Evolutionary conservation across 1,284 basidiomycete species (phyloP), one percentile per base, ranked within the genome.

Genomic region (Volvariella surrecta): DNA sequence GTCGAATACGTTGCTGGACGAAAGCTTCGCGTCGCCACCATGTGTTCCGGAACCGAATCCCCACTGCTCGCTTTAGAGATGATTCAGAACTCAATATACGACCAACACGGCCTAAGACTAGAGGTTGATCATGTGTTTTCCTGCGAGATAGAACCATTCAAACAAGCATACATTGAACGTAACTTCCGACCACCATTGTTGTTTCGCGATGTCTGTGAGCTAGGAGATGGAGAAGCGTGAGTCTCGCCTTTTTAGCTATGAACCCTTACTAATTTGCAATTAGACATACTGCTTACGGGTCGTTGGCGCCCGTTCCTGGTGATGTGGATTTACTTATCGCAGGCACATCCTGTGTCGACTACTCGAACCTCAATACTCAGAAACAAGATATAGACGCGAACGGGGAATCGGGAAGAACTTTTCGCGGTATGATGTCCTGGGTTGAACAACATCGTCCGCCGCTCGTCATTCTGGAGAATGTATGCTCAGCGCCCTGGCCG

Each of bases 111-210:
- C 1, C 56, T 85, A 34, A 67, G 74, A 1, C 66, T 96, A 40
- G 74, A 83, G 28, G 70, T 93, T 48, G 83, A 95, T 54, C 94
- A 97, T 62, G 90, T 96, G 42, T 97, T 97, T 63, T 96, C 93
- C 0, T 96, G 93, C 63, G 93, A 97, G 64, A 96, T 97, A 50
- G 94, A 96, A 58, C 93, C 94, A 1, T 97, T 94, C 75, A 97
- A 97, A 63, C 93, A 97, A 61, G 93, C 93, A 0, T 97, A 97
- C 61, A 97, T 97, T 49, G 94, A 97, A 61, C 77, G 94, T 19
- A 97, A 97, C 62, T 97, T 97, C 59, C 77, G 79, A 45, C 90
- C 91, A 10, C 92, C 93, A 3, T 65, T 96, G 30, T 71, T 97
- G 28, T 97, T 97, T 60, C 79, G 94, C 44, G 94, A 97, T 58